Evolutionary conservation across 116 monocot genomes (phyloP).

Genomic region (Phalaenopsis hybrid): DNA sequence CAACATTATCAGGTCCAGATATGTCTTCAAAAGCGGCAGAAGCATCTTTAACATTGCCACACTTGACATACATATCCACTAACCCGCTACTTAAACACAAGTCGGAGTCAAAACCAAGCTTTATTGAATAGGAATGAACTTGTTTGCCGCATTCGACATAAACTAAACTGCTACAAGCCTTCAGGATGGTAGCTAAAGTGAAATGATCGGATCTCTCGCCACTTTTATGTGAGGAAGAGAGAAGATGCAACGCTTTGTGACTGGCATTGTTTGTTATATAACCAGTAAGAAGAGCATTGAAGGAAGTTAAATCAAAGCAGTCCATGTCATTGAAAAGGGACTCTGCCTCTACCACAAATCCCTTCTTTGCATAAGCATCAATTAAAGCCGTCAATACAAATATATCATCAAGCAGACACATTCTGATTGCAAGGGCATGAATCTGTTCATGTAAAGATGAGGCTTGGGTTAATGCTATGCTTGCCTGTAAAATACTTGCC

Average conservation of each 20-base stretch:
- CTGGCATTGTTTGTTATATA: constrained; percentile 26
- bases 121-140: constrained; percentile 41
- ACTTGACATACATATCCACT: constrained; percentile 48
- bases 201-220: constrained; percentile 26
- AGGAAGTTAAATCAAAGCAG: constrained; percentile 36
- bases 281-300: constrained; percentile 37
- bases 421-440: constrained; percentile 29
- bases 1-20: constrained; percentile 51
- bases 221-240: constrained; percentile 13
- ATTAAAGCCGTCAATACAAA: constrained; percentile 38
- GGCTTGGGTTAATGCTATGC: constrained; percentile 2
- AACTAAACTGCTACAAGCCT: constrained; percentile 50
- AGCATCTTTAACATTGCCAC: constrained; percentile 39
- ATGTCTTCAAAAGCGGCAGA: constrained; percentile 34
- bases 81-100: constrained; percentile 35
- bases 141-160: constrained; percentile 41
- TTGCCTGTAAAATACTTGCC: constrained; percentile 42
- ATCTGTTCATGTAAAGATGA: constrained; percentile 28
- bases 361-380: constrained; percentile 40
- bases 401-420: constrained; percentile 22
- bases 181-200: constrained; percentile 48
- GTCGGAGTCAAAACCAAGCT: constrained; percentile 38
- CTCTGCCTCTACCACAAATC: constrained; percentile 21
- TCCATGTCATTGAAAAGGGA: constrained; percentile 22
- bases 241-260: constrained; percentile 24